Base-by-base conservation (phyloP, 2,329 filamentous ascomycete species). In the Lachnellula arida region DNA sequence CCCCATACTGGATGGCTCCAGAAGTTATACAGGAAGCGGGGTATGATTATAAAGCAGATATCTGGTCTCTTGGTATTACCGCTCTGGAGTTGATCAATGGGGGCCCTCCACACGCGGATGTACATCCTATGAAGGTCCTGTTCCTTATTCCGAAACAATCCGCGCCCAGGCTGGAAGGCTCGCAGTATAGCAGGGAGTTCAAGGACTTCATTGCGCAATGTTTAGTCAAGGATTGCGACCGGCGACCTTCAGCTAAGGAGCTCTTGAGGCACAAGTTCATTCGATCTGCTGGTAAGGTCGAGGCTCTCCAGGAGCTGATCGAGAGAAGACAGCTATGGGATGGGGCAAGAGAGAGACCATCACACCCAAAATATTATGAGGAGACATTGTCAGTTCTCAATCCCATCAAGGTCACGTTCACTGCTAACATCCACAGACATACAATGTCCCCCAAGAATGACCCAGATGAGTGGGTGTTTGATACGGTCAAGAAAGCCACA, bases 1-100 rank as follows among this genome's bases (percentile, higher is more conserved):
- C 93, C 0, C 94, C 94, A 0, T 96, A 95, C 70, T 96, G 91
- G 91, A 96, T 96, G 91, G 91, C 91, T 0, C 91, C 91, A 1
- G 91, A 96, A 70, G 91, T 96, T 37, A 96, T 96, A 63, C 87
- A 95, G 71, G 91, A 96, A 73, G 84, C 89, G 61, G 83, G 83
- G 43, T 86, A 87, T 63, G 91, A 93, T 71, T 94, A 90, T 76
- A 94, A 94, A 73, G 91, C 91, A 5, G 91, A 96, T 68, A 91
- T 96, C 56, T 96, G 91, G 91, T 95, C 90, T 0, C 74, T 96
- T 46, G 91, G 91, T 7, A 96, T 96, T 66, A 96, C 91, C 0
- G 91, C 91, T 12, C 91, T 96, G 73, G 91, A 96, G 71, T 81
- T 96, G 76, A 88, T 90, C 35, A 84, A 91, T 51, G 91, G 91